Evolutionary conservation across 257 asterid species (phyloP), one percentile per base, ranked within the genome.

Genomic region (Penstemon barbatus): DNA sequence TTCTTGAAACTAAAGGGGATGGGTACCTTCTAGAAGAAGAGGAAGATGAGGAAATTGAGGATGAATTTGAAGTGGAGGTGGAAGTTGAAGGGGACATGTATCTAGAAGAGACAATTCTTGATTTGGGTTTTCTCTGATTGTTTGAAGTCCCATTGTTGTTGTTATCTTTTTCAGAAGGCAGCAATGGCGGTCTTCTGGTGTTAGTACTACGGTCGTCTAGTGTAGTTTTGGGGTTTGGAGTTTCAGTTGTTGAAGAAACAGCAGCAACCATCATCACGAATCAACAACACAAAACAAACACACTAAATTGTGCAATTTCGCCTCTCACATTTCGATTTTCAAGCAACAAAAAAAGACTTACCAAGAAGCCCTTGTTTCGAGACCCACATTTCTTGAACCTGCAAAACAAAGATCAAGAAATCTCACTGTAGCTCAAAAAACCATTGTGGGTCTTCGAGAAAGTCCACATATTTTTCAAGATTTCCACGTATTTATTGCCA

Each of bases 1-100:
- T 90, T 61, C 96, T 87, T 0, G 95, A 75, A 72, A 87, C 72
- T 62, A 80, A 61, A 69, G 97, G 99, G 50, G 99, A 93, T 2
- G 96, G 92, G 15, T 54, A 85, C 77, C 99, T 81, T 79, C 92
- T 85, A 40, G 94, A 79, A 62, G 96, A 77, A 45, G 86, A 73
- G 8, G 95, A 84, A 8, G 88, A 81, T 0, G 95, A 84, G 41
- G 97, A 86, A 65, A 80, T 66, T 0, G 98, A 83, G 12, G 95
- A 86, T 15, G 96, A 82, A 75, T 83, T 89, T 3, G 97, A 88
- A 63, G 91, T 84, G 7, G 98, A 89, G 63, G 86, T 79, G 5
- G 97, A 84, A 68, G 92, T 78, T 0, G 97, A 90, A 78, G 99
- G 96, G 68, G 97, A 90, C 96, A 91, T 79, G 77, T 93, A 93